Evolutionary conservation across 2,329 filamentous ascomycete genomes (phyloP).

Genomic region (Venturia pyrina): DNA sequence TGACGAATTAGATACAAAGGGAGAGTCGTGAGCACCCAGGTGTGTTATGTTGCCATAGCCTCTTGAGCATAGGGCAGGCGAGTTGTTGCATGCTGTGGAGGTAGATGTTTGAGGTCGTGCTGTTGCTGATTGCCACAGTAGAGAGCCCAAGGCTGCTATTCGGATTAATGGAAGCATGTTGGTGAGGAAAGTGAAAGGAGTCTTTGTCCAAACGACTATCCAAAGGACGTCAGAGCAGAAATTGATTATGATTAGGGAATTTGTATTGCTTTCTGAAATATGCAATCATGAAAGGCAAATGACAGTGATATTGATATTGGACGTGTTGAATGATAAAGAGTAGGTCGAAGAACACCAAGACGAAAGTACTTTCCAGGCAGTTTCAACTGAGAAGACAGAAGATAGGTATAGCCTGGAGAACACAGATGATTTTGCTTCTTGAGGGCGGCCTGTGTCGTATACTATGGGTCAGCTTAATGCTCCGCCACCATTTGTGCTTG

Average conservation of each 20-base stretch:
- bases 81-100: constrained; percentile 64
- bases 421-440: not conserved
- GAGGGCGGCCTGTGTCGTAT: not conserved
- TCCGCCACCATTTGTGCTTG: not conserved
- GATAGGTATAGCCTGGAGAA: not conserved
- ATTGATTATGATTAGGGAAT: not conserved
- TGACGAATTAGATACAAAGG: constrained; percentile 57
- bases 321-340: not conserved
- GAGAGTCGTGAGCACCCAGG: constrained; percentile 65
- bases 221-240: not conserved
- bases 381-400: not conserved
- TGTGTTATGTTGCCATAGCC: constrained; percentile 69
- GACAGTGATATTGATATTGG: not conserved
- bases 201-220: not conserved
- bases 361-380: not conserved
- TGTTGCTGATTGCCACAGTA: constrained; percentile 17
- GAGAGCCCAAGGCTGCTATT: not conserved
- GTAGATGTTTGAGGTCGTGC: constrained; percentile 10
- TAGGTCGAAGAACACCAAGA: not conserved
- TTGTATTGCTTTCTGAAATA: not conserved
- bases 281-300: not conserved
- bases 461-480: not conserved
- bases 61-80: constrained; percentile 58
- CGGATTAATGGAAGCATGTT: not conserved
- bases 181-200: not conserved